phyloP scores from a whole-genome alignment of 1,284 basidiomycete species.

The Anthracocystis setariae region DNA sequence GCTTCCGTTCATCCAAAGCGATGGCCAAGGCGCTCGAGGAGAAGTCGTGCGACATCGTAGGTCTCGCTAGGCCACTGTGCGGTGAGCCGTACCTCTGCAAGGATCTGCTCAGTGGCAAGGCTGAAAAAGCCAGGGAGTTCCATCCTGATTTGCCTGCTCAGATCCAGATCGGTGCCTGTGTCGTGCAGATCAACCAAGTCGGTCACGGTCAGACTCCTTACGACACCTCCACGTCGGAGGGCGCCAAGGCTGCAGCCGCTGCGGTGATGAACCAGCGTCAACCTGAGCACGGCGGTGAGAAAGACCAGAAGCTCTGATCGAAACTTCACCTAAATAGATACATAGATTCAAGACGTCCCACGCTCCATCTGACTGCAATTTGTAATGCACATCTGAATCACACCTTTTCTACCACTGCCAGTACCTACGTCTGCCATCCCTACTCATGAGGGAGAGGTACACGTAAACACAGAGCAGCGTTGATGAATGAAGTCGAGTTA shows the following conservation, averaged over 20 bases:
- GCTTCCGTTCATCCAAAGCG: slow-evolving; percentile 75
- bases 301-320: slow-evolving; percentile 28
- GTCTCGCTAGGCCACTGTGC: slow-evolving; percentile 40
- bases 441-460: no score
- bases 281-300: slow-evolving; percentile 40
- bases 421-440: no score
- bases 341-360: background rate
- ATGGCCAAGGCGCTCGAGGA: slow-evolving; percentile 71
- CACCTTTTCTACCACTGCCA: no score
- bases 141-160: slow-evolving; percentile 38
- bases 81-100: slow-evolving; percentile 48
- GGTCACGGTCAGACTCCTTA: slow-evolving; percentile 26
- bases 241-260: slow-evolving; percentile 41
- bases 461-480: no score
- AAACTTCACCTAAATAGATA: background rate
- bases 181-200: slow-evolving; percentile 41
- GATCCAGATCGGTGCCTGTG: slow-evolving; percentile 43
- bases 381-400: no score
- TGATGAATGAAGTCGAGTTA: no score
- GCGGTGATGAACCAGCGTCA: slow-evolving; percentile 29
- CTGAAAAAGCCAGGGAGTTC: slow-evolving; percentile 26
- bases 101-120: slow-evolving; percentile 32
- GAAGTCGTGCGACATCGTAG: slow-evolving; percentile 52
- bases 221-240: slow-evolving; percentile 45
- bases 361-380: no score